Evolutionary conservation across 345 rosid genomes (phyloP).

Genomic region (Eucalyptus rudis): DNA sequence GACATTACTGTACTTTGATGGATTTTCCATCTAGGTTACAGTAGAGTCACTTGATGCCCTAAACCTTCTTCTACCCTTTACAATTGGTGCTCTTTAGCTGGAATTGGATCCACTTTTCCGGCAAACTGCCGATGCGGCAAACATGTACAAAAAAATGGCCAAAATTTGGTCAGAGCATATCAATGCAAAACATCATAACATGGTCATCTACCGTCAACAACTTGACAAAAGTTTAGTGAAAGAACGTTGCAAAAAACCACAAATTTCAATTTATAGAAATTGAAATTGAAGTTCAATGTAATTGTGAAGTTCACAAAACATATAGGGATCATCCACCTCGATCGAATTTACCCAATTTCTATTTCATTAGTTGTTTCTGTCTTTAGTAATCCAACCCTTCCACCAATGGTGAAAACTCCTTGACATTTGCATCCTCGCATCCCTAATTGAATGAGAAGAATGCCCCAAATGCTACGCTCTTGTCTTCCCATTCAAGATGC

Average conservation of each 20-base stretch:
- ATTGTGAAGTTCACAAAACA: background rate
- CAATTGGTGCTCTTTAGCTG: background rate
- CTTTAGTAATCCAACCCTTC: background rate
- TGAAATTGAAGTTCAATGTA: background rate
- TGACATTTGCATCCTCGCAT: background rate
- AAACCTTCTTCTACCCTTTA: background rate
- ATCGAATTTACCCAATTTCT: fast-evolving
- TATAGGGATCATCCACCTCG: background rate
- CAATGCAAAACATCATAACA: no score
- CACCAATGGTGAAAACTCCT: background rate
- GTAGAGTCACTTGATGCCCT: background rate
- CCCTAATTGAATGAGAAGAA: background rate
- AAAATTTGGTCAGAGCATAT: background rate
- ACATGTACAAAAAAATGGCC: background rate
- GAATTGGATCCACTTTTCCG: background rate
- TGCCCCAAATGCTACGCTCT: background rate
- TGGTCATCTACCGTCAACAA: no score
- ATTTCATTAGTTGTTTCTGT: background rate
- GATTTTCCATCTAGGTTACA: background rate
- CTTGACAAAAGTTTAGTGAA: background rate
- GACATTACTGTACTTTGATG: background rate
- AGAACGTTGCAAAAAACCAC: background rate
- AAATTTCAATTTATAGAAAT: background rate
- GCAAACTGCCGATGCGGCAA: background rate
- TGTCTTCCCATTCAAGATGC: background rate